Evolutionary conservation across 805 yeast genomes (phyloP).

Genomic region (Sugiyamaella marilandica): DNA sequence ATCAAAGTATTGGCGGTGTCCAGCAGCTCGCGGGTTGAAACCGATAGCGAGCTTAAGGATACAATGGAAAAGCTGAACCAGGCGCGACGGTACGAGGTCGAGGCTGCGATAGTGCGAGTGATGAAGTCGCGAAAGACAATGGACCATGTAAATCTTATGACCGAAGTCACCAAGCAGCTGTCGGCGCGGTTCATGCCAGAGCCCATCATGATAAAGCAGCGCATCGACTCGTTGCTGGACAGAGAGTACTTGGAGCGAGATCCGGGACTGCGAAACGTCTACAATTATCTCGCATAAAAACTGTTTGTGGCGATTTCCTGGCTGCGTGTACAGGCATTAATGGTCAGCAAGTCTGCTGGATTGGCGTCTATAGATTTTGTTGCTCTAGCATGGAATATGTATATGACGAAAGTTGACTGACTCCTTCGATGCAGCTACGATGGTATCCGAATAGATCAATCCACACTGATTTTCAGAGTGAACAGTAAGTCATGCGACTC

Average conservation of each 20-base stretch:
- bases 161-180: constrained; percentile 58
- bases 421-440: no score
- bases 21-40: constrained; percentile 40
- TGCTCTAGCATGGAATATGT: neutral
- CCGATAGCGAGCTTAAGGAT: constrained; percentile 44
- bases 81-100: constrained; percentile 63
- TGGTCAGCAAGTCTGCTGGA: neutral
- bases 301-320: no score
- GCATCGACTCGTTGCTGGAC: constrained; percentile 71
- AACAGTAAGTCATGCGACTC: no score
- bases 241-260: constrained; percentile 78
- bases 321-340: no score
- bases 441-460: no score
- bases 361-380: no score
- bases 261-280: constrained; percentile 51
- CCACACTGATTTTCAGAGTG: no score
- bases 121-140: constrained; percentile 68
- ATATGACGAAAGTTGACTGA: neutral
- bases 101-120: constrained; percentile 84
- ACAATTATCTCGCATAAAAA: constrained; percentile 58
- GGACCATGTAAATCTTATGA: constrained; percentile 61
- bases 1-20: constrained; percentile 73
- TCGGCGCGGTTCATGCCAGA: constrained; percentile 63
- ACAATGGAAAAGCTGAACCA: constrained; percentile 56
- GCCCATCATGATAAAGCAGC: constrained; percentile 59